Evolutionary conservation across 768 basidiomycete genomes (phyloP).

Genomic region (Lactarius pseudohatsudake): DNA sequence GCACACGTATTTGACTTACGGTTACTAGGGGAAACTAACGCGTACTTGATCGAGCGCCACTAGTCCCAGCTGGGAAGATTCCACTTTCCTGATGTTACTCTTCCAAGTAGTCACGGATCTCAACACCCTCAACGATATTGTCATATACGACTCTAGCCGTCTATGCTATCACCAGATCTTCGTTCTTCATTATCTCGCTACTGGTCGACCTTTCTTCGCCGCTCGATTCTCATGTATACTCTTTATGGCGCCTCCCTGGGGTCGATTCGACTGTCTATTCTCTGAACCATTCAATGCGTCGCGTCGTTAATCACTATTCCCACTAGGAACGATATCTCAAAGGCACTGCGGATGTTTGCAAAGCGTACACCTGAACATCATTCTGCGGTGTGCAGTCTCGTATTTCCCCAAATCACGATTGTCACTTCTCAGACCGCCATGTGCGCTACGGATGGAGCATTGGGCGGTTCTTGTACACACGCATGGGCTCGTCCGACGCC

Average conservation of each 20-base stretch:
- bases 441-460: too few relatives aligned
- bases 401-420: conserved; percentile 11
- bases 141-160: not conserved
- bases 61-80: too few relatives aligned
- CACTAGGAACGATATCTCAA: conserved; percentile 10
- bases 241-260: conserved; percentile 1
- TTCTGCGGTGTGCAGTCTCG: conserved; percentile 9
- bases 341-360: not conserved
- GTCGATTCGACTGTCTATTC: not conserved
- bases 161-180: not conserved
- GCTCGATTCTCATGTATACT: conserved; percentile 10
- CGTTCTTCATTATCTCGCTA: conserved; percentile 13
- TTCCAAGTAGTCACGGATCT: conserved; percentile 51
- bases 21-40: too few relatives aligned
- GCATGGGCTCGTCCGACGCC: too few relatives aligned
- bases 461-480: too few relatives aligned
- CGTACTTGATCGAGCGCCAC: too few relatives aligned
- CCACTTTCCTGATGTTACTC: too few relatives aligned
- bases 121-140: conserved; percentile 17
- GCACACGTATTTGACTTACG: too few relatives aligned
- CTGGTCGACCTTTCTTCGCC: conserved; percentile 16
- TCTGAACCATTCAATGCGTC: not conserved
- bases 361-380: not conserved
- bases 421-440: conserved; percentile 5
- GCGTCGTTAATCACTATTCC: not conserved